Evolutionary conservation across 2,329 filamentous ascomycete species (phyloP).

Genomic region (Aquanectria penicillioides): DNA sequence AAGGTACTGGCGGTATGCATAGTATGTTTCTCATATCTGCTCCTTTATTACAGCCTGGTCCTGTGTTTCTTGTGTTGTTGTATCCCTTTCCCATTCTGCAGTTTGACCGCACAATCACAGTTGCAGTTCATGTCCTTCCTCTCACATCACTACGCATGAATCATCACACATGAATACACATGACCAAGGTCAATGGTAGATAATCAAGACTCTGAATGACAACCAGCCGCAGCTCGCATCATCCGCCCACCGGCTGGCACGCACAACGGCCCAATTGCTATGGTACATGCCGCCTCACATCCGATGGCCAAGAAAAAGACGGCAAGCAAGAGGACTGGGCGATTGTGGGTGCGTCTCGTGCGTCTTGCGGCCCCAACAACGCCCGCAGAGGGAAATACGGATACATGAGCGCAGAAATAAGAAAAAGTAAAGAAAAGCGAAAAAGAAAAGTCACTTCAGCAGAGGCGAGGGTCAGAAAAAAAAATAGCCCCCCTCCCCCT

Average conservation of each 20-base stretch:
- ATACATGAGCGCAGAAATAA: not conserved
- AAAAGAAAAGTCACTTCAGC: constrained; percentile 22
- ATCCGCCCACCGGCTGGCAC: constrained; percentile 1
- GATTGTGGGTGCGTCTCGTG: constrained; percentile 6
- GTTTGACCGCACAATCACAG: not conserved
- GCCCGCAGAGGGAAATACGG: constrained; percentile 6
- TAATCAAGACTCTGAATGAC: constrained; percentile 6
- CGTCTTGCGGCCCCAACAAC: constrained; percentile 9
- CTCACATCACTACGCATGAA: constrained; percentile 12
- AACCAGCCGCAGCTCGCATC: constrained; percentile 4
- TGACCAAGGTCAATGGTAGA: not conserved
- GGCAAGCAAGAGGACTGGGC: not conserved
- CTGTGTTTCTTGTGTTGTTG: not conserved
- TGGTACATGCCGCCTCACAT: constrained; percentile 11
- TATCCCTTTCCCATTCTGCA: not conserved
- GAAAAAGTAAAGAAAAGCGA: constrained; percentile 9
- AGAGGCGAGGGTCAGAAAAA: not conserved
- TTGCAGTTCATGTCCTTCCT: constrained; percentile 11
- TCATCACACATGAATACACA: not conserved
- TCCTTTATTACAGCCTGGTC: not conserved
- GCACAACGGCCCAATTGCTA: constrained; percentile 10
- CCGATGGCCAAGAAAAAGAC: not conserved
- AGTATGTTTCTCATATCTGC: not conserved
- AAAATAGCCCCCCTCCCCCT: too few species aligned
- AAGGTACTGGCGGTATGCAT: too few species aligned